phyloP scores from a whole-genome alignment of 805 yeast species.

The Nakazawaea wickerhamii region DNA sequence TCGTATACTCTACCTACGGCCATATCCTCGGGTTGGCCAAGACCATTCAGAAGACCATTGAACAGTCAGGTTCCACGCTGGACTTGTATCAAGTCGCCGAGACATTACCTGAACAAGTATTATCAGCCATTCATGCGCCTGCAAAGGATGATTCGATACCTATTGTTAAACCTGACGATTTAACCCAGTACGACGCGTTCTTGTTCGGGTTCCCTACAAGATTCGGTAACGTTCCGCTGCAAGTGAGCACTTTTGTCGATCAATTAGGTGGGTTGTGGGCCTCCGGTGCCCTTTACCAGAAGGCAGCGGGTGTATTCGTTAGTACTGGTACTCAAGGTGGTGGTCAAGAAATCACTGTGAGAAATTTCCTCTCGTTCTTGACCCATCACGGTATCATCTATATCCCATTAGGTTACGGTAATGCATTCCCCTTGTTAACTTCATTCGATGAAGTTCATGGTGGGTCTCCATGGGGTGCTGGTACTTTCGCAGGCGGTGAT shows the following conservation, averaged over 20 bases:
- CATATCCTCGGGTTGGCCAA: conserved; percentile 70
- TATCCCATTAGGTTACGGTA: conserved; percentile 71
- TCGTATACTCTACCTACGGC: conserved; percentile 67
- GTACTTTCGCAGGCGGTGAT: conserved; percentile 67
- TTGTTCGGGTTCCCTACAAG: conserved; percentile 79
- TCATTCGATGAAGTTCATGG: conserved; percentile 68
- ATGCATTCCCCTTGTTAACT: conserved; percentile 48
- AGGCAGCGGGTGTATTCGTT: conserved; percentile 67
- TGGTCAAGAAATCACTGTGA: conserved; percentile 60
- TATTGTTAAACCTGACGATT: conserved; percentile 48
- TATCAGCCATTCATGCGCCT: conserved; percentile 62
- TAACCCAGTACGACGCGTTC: conserved; percentile 67
- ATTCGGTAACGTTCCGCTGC: conserved; percentile 71
- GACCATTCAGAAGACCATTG: conserved; percentile 57
- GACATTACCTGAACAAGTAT: conserved; percentile 59
- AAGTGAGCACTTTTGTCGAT: conserved; percentile 73
- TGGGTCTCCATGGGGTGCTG: conserved; percentile 87
- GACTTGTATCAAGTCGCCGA: conserved; percentile 77
- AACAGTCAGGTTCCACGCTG: conserved; percentile 62
- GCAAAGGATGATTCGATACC: conserved; percentile 47
- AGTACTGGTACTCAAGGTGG: conserved; percentile 74
- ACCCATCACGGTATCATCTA: conserved; percentile 74
- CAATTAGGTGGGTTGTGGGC: conserved; percentile 76
- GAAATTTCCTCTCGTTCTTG: conserved; percentile 51
- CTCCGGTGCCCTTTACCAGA: conserved; percentile 61